Evolutionary conservation across 192 early-diverging fungal genomes (phyloP).

Genomic region (Rhizoclosmatium sp.): DNA sequence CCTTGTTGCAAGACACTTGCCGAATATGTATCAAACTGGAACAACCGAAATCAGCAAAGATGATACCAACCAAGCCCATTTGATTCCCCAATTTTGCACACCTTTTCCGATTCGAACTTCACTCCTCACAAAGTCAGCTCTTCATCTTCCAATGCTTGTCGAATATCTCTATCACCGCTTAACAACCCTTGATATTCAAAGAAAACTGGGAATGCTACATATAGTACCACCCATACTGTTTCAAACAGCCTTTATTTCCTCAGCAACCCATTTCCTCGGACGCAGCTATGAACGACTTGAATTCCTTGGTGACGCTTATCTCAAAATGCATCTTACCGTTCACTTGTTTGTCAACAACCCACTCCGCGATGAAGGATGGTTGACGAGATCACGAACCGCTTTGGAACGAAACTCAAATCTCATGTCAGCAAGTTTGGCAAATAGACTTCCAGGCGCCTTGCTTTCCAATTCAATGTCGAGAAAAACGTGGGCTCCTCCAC

Average conservation of each 20-base stretch:
- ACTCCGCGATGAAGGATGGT: conserved; percentile 21
- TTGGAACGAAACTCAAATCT: conserved; percentile 43
- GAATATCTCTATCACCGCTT: conserved; percentile 47
- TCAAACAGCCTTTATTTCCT: conserved; percentile 72
- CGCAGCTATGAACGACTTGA: conserved; percentile 89
- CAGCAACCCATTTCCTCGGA: conserved; percentile 66
- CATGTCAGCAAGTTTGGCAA: conserved; percentile 41
- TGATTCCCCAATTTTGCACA: conserved; percentile 53
- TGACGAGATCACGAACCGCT: conserved; percentile 24
- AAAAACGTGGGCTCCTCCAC: conserved; percentile 9
- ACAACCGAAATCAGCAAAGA: not conserved
- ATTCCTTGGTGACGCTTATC: conserved; percentile 86
- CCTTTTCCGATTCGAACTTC: conserved; percentile 43
- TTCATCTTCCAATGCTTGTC: conserved; percentile 46
- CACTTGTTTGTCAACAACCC: conserved; percentile 82
- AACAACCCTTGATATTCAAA: conserved; percentile 43
- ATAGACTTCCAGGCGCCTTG: conserved; percentile 45
- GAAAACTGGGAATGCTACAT: conserved; percentile 20
- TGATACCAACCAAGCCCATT: not conserved
- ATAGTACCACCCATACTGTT: conserved; percentile 22
- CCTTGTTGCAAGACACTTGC: conserved; percentile 40
- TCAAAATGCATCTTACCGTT: conserved; percentile 79
- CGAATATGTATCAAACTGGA: conserved; percentile 43
- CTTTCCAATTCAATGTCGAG: conserved; percentile 38
- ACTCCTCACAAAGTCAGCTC: conserved; percentile 25